These are phyloP conservation scores for Russula virescens DNA, from an alignment of 768 basidiomycete species.

Conservation along the genomic window DNA sequence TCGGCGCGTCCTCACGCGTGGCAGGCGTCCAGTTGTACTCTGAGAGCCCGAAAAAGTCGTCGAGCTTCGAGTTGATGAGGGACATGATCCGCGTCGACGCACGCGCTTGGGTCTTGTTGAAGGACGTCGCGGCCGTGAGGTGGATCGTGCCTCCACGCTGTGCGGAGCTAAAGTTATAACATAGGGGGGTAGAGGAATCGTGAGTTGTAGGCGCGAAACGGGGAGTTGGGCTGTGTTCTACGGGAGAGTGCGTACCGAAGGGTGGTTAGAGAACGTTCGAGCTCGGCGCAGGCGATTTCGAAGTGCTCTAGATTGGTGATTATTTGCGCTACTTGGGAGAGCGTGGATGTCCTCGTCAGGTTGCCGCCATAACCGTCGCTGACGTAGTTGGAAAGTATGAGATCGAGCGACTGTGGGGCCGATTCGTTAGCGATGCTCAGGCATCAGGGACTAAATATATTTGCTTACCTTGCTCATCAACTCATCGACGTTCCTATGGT, in stretches of 20 bases:
- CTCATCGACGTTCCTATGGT: conserved; percentile 88
- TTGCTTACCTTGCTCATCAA: conserved; percentile 70
- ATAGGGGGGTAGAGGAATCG: no score
- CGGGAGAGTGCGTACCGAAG: conserved; percentile 49
- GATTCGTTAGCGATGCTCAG: not conserved
- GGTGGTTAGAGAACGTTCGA: conserved; percentile 78
- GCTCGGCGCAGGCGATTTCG: conserved; percentile 73
- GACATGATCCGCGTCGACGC: conserved; percentile 72
- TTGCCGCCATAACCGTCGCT: conserved; percentile 69
- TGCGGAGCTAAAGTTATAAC: conserved; percentile 43
- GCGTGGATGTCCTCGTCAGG: conserved; percentile 66
- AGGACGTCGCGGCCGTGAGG: conserved; percentile 56
- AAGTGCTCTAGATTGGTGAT: conserved; percentile 92
- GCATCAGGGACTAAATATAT: not conserved
- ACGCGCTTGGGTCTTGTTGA: conserved; percentile 59
- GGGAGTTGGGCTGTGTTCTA: no score
- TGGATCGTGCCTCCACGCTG: conserved; percentile 79
- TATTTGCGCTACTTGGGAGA: conserved; percentile 90
- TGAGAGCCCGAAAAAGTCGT: conserved; percentile 92
- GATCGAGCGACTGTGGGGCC: conserved; percentile 69
- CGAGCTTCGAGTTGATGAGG: conserved; percentile 85
- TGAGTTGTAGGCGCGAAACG: no score
- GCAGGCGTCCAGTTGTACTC: conserved; percentile 92
- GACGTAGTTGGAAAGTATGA: conserved; percentile 69
- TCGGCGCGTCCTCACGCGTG: conserved; percentile 66